Percentiles rank a stretch among this genome's conserved stretches.
These are phyloP conservation scores for Hydrangea macrophylla DNA, from an alignment of 148 eudicot genomes.

Conservation along the genomic window DNA sequence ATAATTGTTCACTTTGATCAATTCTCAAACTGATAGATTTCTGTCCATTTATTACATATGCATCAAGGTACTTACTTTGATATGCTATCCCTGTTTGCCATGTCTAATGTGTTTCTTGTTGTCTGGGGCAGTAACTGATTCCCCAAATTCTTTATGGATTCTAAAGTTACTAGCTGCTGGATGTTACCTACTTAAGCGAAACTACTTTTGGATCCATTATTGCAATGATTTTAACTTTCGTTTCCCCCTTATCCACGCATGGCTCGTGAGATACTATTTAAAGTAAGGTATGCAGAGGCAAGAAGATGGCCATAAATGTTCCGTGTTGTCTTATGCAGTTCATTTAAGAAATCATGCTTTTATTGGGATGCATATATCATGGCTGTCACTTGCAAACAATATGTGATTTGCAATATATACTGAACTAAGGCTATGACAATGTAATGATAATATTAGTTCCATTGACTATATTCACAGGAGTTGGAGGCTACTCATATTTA, in stretches of 20 bases:
- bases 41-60: background rate
- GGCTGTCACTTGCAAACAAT: background rate
- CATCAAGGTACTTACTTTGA: background rate
- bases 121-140: background rate
- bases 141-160: background rate
- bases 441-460: background rate
- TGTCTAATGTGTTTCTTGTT: background rate
- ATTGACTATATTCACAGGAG: constrained; percentile 40
- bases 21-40: background rate
- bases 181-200: background rate
- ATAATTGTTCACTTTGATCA: no score
- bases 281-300: background rate
- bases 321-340: background rate
- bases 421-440: background rate
- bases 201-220: background rate
- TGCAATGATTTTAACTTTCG: background rate
- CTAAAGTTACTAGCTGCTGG: background rate
- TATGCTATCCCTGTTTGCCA: background rate
- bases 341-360: background rate
- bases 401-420: background rate
- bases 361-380: constrained; percentile 2
- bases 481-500: constrained; percentile 80
- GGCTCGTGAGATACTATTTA: background rate
- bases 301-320: background rate
- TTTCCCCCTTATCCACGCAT: no score